These are phyloP conservation scores for Prunus mume DNA, from an alignment of 306 rosid genomes.

Conservation along the genomic window DNA sequence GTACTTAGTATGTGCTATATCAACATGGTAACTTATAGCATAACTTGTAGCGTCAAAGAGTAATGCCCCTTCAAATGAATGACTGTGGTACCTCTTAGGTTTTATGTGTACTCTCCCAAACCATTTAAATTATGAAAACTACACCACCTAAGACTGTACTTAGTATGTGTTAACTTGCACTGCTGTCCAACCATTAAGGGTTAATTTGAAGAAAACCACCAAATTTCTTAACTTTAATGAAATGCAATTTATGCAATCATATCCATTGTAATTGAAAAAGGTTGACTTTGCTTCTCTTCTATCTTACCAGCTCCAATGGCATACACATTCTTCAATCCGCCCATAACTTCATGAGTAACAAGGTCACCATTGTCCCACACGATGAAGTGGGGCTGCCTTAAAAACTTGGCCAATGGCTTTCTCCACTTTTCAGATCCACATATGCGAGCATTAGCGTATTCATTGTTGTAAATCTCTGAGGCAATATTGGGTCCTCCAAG, in stretches of 20 bases:
- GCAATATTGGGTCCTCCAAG: constrained; percentile 99
- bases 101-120: background rate
- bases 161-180: background rate
- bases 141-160: background rate
- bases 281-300: background rate
- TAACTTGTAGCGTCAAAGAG: background rate
- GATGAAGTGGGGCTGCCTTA: constrained; percentile 87
- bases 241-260: background rate
- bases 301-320: constrained; percentile 94
- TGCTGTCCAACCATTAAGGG: background rate
- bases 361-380: constrained; percentile 98
- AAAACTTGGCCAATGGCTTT: constrained; percentile 78
- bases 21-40: background rate
- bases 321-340: constrained; percentile 94
- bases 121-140: background rate
- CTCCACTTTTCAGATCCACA: constrained; percentile 97
- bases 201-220: background rate
- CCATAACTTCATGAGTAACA: constrained; percentile 98
- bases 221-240: background rate
- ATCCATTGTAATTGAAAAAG: background rate
- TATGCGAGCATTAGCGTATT: constrained; percentile 94
- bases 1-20: background rate
- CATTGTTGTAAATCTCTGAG: constrained; percentile 86
- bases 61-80: background rate
- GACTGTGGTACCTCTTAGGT: background rate